Percentiles rank a stretch among this genome's conserved stretches.
Evolutionary conservation across 78 protist genomes (phyloP).

Genomic region (Guillardia theta): DNA sequence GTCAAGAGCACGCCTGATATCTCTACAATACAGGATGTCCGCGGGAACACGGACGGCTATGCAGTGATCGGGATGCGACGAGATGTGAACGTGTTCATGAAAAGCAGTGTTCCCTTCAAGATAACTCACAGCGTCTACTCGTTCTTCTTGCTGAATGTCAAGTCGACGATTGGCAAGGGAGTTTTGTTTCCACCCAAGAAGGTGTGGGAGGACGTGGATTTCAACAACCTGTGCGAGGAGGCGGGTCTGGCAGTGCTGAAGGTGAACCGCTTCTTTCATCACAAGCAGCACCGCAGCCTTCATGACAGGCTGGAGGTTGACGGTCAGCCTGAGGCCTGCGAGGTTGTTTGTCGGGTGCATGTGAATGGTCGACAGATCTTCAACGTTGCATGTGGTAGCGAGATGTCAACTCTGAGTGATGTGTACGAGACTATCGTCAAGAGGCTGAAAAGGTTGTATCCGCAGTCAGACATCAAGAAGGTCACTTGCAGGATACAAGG

Average conservation of each 20-base stretch:
- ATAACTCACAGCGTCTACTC: neutral
- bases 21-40: neutral
- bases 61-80: neutral
- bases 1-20: neutral
- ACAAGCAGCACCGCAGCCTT: neutral
- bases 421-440: neutral
- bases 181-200: neutral
- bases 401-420: neutral
- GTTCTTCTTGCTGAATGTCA: neutral
- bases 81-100: neutral
- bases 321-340: neutral
- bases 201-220: neutral
- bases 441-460: neutral
- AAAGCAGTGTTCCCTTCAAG: neutral
- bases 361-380: neutral
- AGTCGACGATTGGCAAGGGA: neutral
- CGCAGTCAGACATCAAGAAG: too few species aligned
- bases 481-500: too few species aligned
- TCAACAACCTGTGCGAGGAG: slow-evolving; percentile 15
- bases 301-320: neutral
- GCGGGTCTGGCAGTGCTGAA: neutral
- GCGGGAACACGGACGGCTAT: neutral
- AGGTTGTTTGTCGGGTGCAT: neutral
- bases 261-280: neutral
- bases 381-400: neutral